phyloP scores from a whole-genome alignment of 257 asterid genomes.

The Cynanchum wilfordii region DNA sequence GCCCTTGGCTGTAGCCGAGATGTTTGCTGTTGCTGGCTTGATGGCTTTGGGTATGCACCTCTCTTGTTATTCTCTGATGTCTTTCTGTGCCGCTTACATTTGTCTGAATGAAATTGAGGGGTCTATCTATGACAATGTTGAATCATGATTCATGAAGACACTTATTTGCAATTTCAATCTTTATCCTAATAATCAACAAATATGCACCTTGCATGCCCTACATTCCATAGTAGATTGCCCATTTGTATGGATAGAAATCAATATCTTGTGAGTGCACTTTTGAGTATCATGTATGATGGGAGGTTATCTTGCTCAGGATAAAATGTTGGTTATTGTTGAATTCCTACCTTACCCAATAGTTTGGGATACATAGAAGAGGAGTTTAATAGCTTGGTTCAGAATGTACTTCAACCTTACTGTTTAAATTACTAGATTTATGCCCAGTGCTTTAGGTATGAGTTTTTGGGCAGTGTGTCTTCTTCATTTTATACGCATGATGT shows the following conservation, averaged over 20 bases:
- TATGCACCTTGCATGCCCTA: neutral
- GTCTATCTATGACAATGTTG: neutral
- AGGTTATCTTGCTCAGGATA: neutral
- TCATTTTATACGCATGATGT: neutral
- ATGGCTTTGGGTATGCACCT: conserved; percentile 70
- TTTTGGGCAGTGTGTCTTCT: neutral
- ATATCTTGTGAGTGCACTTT: neutral
- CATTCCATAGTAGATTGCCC: neutral
- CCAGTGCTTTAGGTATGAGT: neutral
- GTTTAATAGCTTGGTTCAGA: neutral
- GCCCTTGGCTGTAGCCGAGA: conserved; percentile 79
- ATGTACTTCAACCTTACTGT: neutral
- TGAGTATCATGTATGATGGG: neutral
- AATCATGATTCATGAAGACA: neutral
- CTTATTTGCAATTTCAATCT: neutral
- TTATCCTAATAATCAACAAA: neutral
- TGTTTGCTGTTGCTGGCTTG: conserved; percentile 68
- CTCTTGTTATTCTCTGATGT: neutral
- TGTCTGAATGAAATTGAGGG: neutral
- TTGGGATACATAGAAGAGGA: neutral
- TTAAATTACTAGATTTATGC: neutral
- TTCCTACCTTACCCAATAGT: neutral
- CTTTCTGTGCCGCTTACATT: neutral
- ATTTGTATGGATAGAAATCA: neutral
- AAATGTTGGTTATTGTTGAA: neutral